Percentiles rank a stretch among this genome's conserved stretches.
Conservation (phyloP, 2,329 filamentous ascomycete genomes). For the Fusarium palustre region DNA sequence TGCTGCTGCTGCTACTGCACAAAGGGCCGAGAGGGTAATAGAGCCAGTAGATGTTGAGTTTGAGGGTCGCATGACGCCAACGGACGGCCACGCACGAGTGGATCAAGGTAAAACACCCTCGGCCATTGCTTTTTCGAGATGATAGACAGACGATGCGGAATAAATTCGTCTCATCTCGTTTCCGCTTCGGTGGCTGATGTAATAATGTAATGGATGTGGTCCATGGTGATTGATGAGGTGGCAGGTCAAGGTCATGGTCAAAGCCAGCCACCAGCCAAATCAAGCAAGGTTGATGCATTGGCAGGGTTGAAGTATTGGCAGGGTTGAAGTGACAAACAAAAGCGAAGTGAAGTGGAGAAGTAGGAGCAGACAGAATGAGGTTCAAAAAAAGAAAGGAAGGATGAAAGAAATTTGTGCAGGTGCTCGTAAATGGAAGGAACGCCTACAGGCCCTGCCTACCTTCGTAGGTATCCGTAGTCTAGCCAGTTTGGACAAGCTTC, state of each 20-base stretch:
- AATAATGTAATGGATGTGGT: conserved; percentile 9
- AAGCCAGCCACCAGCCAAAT: neutral
- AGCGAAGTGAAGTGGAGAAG: conserved; percentile 12
- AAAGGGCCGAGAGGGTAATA: neutral
- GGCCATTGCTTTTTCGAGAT: neutral
- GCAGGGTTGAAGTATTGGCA: conserved; percentile 3
- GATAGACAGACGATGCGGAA: neutral
- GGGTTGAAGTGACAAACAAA: conserved; percentile 9
- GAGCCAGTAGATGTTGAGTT: conserved; percentile 1
- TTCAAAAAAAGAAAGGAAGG: conserved; percentile 13
- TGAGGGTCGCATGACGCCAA: conserved; percentile 11
- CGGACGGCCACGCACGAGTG: conserved; percentile 3
- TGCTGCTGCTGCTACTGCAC: conserved; percentile 3
- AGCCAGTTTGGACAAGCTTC: conserved; percentile 19
- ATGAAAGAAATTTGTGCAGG: neutral
- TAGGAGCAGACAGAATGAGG: neutral
- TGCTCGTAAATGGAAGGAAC: conserved; percentile 7
- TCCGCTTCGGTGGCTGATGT: conserved; percentile 23
- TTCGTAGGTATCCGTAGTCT: neutral
- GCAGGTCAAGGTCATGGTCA: neutral
- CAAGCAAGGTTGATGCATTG: conserved; percentile 12
- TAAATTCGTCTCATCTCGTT: conserved; percentile 8
- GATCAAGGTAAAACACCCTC: neutral
- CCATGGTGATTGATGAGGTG: conserved; percentile 3
- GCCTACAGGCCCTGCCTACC: neutral